Base-by-base conservation (phyloP, 352 stramenopile species). In the Phytophthora nicotianae region DNA sequence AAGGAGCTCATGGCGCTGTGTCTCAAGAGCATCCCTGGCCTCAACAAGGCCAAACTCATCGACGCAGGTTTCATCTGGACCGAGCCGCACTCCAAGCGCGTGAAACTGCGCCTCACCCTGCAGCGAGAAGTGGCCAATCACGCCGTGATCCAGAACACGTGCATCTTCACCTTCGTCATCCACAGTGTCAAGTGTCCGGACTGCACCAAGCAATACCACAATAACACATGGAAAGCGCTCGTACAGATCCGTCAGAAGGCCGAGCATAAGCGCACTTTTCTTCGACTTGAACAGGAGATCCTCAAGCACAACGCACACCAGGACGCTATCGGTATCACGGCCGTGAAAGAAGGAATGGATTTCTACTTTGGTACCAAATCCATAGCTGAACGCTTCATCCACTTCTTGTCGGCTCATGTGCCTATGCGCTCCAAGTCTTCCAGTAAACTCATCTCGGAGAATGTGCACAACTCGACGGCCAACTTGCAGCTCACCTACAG, bases 41-140 rank as follows among this genome's bases (percentile, higher is more conserved):
- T 93, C 17, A 61, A 55, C 45, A 89, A 89, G 60, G 81, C 70
- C 49, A 93, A 93, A 54, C 72, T 95, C 27, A 67, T 91, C 11
- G 86, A 95, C 68, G 86, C 86, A 6, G 73, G 67, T 8, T 93
- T 91, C 54, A 79, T 95, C 50, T 95, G 86, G 86, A 95, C 86
- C 2, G 86, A 95, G 59, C 84, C 77, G 14, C 86, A 95, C 70
- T 89, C 78, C 14, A 90, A 91, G 50, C 82, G 86, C 46, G 53
- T 95, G 40, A 93, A 93, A 56, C 50, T 93, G 35, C 77, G 84
- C 21, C 74, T 93, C 29, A 86, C 67, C 33, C 68, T 91, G 40
- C 80, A 88, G 65, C 74, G 80, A 8, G 83, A 96, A 49, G 77
- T 92, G 21, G 62, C 85, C n/a, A 86, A 84, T 50, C 76, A 91